Conservation (phyloP, 1,139 yeast species). For the Geotrichum australiense region DNA sequence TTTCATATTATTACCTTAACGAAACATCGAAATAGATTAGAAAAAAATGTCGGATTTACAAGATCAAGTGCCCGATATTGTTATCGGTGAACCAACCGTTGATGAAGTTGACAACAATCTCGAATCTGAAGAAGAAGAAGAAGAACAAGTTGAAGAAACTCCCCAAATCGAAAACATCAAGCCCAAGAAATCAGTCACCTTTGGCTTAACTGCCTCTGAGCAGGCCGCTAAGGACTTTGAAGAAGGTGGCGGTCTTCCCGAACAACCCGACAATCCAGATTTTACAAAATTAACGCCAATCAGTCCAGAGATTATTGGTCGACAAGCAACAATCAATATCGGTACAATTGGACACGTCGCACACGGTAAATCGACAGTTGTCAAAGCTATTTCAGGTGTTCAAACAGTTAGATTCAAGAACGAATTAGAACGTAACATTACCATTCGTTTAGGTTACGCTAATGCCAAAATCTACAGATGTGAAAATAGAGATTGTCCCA, state of each 20-base stretch:
- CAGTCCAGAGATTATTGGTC: conserved; percentile 90
- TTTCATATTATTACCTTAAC: background rate
- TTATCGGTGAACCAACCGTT: conserved; percentile 55
- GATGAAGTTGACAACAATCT: conserved; percentile 33
- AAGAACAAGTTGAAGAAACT: conserved; percentile 46
- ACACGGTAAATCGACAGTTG: conserved; percentile 98
- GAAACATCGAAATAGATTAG: too few relatives aligned
- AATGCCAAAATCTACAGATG: conserved; percentile 97
- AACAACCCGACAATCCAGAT: conserved; percentile 87
- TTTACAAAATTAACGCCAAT: conserved; percentile 71
- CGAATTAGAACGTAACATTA: conserved; percentile 97
- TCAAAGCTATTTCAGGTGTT: conserved; percentile 97
- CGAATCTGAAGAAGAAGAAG: conserved; percentile 31
- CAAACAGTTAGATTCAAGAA: conserved; percentile 98
- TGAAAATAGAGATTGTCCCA: conserved; percentile 79
- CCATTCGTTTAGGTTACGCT: conserved; percentile 97
- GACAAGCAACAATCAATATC: conserved; percentile 98
- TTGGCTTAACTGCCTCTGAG: conserved; percentile 51
- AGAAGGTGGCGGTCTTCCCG: conserved; percentile 98
- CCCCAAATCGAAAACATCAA: conserved; percentile 33
- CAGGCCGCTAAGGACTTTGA: conserved; percentile 80
- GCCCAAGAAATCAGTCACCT: conserved; percentile 70
- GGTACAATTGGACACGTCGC: conserved; percentile 99
- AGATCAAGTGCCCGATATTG: conserved; percentile 76
- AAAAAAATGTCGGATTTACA: conserved; percentile 55